Base-by-base conservation (phyloP, 1,284 basidiomycete species). In the Papiliotrema fonsecae region DNA sequence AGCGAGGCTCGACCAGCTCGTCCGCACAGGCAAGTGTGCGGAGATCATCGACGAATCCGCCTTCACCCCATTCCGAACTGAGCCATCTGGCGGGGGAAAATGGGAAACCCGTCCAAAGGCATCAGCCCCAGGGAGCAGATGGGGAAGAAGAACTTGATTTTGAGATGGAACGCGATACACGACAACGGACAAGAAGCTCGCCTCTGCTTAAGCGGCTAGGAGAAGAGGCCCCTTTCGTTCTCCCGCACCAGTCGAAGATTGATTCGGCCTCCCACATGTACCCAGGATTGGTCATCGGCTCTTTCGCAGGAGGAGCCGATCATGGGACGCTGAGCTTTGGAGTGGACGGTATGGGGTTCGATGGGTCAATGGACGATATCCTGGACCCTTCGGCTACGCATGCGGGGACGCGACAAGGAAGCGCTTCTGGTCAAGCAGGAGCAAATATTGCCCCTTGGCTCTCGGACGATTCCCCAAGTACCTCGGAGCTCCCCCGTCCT, bases 401-500 rank as follows among this genome's bases (percentile, higher is more conserved):
- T 25, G 21, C 45, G 34, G 6, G 37, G n/a, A 39, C 34, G 6
- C 24, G 58, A n/a, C 49, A 56, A 32, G 51, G 50, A 40, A 41
- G 54, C 50, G 44, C 47, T 7, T 35, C 52, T 4, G 58, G 55
- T 21, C 62, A 51, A 32, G 65, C 62, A 6, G 58, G 52, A 1
- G 56, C 63, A 18, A 72, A 69, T 49, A 69, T 72, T 42, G 70
- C 70, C 7, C 70, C 70, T 7, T 72, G 70, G 70, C 49, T 70
- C 22, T 55, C 57, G 46, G 70, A 72, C 25, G 68, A 68, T 51
- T 41, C 38, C 31, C 50, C 49, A 38, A 19, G 34, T 4, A 16
- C 44, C 6, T 10, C 44, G 18, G 31, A 24, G 25, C 28, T 18
- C 10, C 14, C 9, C 24, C 30, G n/a, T 16, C 44, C 7, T 14